Evolutionary conservation across 1,284 basidiomycete species (phyloP).

Genomic region (Sporisorium iseilematis-ciliati): DNA sequence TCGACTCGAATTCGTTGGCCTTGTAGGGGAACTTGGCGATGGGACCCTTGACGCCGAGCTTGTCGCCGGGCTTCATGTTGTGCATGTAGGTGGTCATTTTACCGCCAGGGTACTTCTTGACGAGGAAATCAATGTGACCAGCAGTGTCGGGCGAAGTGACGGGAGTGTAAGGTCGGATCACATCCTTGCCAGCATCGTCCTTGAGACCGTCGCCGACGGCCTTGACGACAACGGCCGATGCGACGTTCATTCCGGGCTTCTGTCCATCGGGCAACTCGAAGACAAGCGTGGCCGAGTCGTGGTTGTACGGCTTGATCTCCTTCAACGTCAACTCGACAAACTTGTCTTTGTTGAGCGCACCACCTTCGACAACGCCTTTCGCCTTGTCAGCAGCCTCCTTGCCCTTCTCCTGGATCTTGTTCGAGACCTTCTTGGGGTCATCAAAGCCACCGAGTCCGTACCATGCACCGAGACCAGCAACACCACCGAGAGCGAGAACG

Average conservation of each 20-base stretch:
- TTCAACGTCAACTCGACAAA: slow-evolving; percentile 85
- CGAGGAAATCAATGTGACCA: slow-evolving; percentile 74
- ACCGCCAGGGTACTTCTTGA: slow-evolving; percentile 77
- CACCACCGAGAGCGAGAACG: slow-evolving; percentile 61
- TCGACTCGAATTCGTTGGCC: slow-evolving; percentile 74
- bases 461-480: slow-evolving; percentile 66
- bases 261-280: slow-evolving; percentile 87
- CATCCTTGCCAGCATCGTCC: slow-evolving; percentile 86
- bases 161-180: slow-evolving; percentile 77
- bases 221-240: slow-evolving; percentile 74
- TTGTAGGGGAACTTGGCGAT: slow-evolving; percentile 68
- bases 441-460: slow-evolving; percentile 63
- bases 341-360: slow-evolving; percentile 73
- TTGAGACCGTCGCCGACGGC: slow-evolving; percentile 72
- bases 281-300: slow-evolving; percentile 86
- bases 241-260: slow-evolving; percentile 80
- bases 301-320: slow-evolving; percentile 88
- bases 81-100: slow-evolving; percentile 71
- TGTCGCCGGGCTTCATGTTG: slow-evolving; percentile 80
- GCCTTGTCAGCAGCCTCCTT: slow-evolving; percentile 46
- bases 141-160: slow-evolving; percentile 57
- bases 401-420: slow-evolving; percentile 52
- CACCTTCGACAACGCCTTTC: slow-evolving; percentile 26
- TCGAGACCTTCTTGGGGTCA: slow-evolving; percentile 51
- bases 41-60: slow-evolving; percentile 82